Base-by-base conservation (phyloP, 2,329 filamentous ascomycete genomes). In the Cyphellophora europaea region DNA sequence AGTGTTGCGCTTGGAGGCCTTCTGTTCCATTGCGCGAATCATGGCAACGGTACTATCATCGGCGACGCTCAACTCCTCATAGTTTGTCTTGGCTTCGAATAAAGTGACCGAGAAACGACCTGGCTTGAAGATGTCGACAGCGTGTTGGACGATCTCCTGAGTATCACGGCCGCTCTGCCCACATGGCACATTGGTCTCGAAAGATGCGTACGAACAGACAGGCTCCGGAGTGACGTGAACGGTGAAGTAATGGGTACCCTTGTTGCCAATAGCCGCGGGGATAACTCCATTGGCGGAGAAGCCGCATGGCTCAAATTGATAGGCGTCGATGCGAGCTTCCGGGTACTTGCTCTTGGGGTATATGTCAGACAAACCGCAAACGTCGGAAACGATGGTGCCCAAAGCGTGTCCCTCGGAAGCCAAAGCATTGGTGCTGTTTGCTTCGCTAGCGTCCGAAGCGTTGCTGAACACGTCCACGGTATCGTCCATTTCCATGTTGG, bases 141-240 rank as follows among this genome's bases (percentile, higher is more conserved):
- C 91, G 47, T 95, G 86, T 59, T 94, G 79, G 43, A 98, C 82
- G 41, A 96, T 81, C 45, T 94, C 89, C 16, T 79, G 77, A 1
- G 89, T 95, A 56, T 88, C 82, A 43, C 88, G 82, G 11, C 88
- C 88, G 37, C 77, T 85, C 63, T 94, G 86, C 4, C 78, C 79
- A 16, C 86, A 82, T 2, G 91, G 91, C 3, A 98, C 89, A 50
- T 96, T 98, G 48, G 91, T 96, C 69, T 98, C 91, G 55, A 98
- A 98, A 2, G 87, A 95, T 21, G 91, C 91, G 58, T 93, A 98
- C 4, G 88, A 95, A 68, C 89, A 98, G 53, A 94, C 79, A 11
- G 89, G 86, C 69, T 98, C 91, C 0, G 91, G 91, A 0, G 91
- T 98, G 47, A 98, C 91, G 55, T 98, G 91, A 15, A 98, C 91